Conservation (phyloP, 1,284 basidiomycete species). For the Rhodotorula sp. region DNA sequence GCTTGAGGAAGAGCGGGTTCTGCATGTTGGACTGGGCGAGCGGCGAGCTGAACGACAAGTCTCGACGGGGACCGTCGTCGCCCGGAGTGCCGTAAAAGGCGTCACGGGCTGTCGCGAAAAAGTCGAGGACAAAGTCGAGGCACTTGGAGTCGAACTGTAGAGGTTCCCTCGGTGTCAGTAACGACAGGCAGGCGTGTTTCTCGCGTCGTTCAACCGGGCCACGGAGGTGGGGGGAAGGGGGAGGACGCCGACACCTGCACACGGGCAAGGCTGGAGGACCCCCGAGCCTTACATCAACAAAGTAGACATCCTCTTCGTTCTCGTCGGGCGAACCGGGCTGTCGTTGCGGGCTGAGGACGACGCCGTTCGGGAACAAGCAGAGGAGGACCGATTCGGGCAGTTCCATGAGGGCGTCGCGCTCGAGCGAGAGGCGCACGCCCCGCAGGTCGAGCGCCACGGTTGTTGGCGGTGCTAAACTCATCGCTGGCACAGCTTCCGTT, state of each 20-base stretch:
- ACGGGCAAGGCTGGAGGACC: too few relatives aligned
- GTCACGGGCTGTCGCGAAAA: conserved; percentile 68
- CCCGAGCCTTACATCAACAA: conserved; percentile 75
- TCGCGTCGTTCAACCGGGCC: not conserved
- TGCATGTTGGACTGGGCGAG: conserved; percentile 54
- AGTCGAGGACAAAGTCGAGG: conserved; percentile 68
- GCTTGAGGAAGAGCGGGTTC: conserved; percentile 90
- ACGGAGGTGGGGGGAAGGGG: not conserved
- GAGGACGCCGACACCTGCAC: not conserved
- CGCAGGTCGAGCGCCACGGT: conserved; percentile 81
- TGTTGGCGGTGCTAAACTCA: conserved; percentile 22
- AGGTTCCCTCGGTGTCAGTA: not conserved
- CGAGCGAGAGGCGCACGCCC: conserved; percentile 87
- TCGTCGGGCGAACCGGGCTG: conserved; percentile 56
- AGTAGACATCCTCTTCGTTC: conserved; percentile 76
- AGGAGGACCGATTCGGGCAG: conserved; percentile 94
- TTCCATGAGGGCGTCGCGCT: conserved; percentile 97
- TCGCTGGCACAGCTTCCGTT: not conserved
- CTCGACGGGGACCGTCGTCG: conserved; percentile 47
- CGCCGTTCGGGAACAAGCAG: conserved; percentile 95
- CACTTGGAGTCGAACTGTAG: conserved; percentile 92
- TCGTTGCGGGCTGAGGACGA: conserved; percentile 85
- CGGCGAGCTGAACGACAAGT: conserved; percentile 52
- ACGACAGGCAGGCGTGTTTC: not conserved
- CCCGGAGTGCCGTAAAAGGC: conserved; percentile 78